A percentile compares a stretch with the other conserved stretches of the same genome.
phyloP scores from a whole-genome alignment of 2,329 filamentous ascomycete species.

The Didymella exigua region DNA sequence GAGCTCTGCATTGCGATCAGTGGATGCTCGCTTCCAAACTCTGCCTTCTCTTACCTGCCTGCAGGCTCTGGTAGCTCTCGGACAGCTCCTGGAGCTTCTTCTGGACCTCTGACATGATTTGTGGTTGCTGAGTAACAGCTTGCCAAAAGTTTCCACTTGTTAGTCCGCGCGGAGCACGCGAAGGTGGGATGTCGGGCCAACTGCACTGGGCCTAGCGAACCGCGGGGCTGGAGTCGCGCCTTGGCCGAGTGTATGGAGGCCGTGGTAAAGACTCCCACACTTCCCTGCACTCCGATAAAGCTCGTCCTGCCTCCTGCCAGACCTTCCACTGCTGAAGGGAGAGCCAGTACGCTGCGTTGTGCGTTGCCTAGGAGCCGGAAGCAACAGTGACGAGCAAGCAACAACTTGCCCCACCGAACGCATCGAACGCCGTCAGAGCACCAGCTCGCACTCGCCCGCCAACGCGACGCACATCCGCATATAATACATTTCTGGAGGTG shows the following conservation, averaged over 20 bases:
- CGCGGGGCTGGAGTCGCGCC: constrained; percentile 19
- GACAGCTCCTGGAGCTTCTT: constrained; percentile 80
- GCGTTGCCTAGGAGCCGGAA: background rate
- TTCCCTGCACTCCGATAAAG: constrained; percentile 2
- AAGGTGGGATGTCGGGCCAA: constrained; percentile 30
- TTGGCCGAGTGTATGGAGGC: constrained; percentile 13
- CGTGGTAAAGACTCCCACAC: constrained; percentile 4
- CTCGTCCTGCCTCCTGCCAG: background rate
- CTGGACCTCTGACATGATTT: constrained; percentile 63
- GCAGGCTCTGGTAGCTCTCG: constrained; percentile 85
- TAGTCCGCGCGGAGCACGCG: constrained; percentile 24
- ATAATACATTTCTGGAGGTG: background rate
- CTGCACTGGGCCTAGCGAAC: constrained; percentile 33
- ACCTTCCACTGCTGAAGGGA: background rate
- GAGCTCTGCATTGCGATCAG: constrained; percentile 66
- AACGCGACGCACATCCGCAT: constrained; percentile 18
- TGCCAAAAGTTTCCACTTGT: constrained; percentile 22
- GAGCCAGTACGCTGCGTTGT: background rate
- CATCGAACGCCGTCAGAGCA: constrained; percentile 18
- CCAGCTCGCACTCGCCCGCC: constrained; percentile 6
- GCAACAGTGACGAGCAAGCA: background rate
- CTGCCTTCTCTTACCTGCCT: constrained; percentile 66
- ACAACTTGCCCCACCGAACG: constrained; percentile 14
- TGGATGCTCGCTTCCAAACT: background rate
- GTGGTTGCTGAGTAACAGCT: constrained; percentile 36